A percentile compares a stretch with the other conserved stretches of the same genome.
These are phyloP conservation scores for Aspergillus indologenus DNA, from an alignment of 495 filamentous ascomycete species.

Conservation along the genomic window DNA sequence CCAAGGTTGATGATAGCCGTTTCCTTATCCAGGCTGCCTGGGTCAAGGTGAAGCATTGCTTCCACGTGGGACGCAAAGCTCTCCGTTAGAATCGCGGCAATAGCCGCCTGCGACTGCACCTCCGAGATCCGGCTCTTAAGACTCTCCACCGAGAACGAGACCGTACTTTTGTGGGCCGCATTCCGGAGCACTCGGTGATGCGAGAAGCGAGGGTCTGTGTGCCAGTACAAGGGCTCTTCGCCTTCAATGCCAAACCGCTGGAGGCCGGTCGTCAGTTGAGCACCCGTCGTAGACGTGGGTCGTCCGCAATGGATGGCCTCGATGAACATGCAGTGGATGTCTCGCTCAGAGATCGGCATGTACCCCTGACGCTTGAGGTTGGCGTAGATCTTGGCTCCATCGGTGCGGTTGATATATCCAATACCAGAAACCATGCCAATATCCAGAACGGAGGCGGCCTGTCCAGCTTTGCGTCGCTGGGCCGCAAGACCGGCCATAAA, in stretches of 20 bases:
- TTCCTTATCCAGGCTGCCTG: neutral
- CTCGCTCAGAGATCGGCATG: neutral
- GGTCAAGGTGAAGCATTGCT: neutral
- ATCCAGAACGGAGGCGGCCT: neutral
- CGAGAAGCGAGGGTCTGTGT: neutral
- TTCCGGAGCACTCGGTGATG: neutral
- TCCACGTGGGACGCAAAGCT: neutral
- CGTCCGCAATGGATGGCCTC: slow-evolving; percentile 24
- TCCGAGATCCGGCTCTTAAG: neutral
- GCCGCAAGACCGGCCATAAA: slow-evolving; percentile 46
- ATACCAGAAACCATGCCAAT: neutral
- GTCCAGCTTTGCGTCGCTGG: slow-evolving; percentile 8
- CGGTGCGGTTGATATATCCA: neutral
- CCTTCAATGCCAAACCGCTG: neutral
- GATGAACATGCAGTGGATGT: neutral
- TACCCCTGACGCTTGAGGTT: neutral
- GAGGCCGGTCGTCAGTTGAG: neutral
- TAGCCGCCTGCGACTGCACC: neutral
- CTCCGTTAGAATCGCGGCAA: neutral
- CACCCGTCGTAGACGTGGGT: neutral
- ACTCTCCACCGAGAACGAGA: too few species aligned
- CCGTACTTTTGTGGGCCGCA: too few species aligned
- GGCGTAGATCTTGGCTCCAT: neutral
- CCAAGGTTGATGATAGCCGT: slow-evolving; percentile 30
- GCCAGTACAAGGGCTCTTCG: neutral